Conservation (phyloP, 2,329 filamentous ascomycete genomes). For the Sporothrix phasma region DNA sequence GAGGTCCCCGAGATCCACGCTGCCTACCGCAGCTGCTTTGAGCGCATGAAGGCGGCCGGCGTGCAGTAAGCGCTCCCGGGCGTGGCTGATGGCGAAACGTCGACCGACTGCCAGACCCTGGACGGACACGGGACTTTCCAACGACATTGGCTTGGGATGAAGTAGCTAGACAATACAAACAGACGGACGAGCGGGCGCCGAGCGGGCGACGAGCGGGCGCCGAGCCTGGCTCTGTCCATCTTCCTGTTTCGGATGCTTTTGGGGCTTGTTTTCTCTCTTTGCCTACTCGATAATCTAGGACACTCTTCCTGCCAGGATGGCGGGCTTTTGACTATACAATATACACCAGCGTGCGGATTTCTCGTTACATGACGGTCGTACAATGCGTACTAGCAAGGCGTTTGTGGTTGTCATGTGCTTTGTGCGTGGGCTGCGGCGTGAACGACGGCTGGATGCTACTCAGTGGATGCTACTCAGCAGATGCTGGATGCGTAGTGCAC, state of each 20-base stretch:
- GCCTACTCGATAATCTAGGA: slow-evolving; percentile 1
- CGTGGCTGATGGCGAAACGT: no score
- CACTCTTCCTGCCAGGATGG: slow-evolving; percentile 1
- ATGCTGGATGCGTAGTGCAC: neutral
- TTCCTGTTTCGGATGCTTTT: neutral
- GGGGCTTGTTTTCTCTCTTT: neutral
- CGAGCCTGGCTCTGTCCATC: neutral
- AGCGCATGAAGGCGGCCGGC: slow-evolving; percentile 50
- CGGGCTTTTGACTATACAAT: slow-evolving; percentile 6
- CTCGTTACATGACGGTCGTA: neutral
- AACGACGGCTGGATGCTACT: no score
- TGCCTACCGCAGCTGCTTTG: slow-evolving; percentile 52
- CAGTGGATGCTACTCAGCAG: no score
- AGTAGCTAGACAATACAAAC: slow-evolving; percentile 1
- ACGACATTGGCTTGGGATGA: neutral
- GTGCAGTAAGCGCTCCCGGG: slow-evolving; percentile 32
- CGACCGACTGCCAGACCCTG: neutral
- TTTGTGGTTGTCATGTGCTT: neutral
- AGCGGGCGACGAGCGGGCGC: slow-evolving; percentile 2
- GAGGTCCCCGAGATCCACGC: slow-evolving; percentile 52
- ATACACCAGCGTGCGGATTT: slow-evolving; percentile 12
- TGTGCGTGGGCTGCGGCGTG: neutral
- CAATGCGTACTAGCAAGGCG: neutral
- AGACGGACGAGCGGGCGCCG: neutral
- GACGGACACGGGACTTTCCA: neutral